A percentile compares a stretch with the other conserved stretches of the same genome.
Evolutionary conservation across 2,329 filamentous ascomycete genomes (phyloP).

Genomic region (Knoxdaviesia proteae): DNA sequence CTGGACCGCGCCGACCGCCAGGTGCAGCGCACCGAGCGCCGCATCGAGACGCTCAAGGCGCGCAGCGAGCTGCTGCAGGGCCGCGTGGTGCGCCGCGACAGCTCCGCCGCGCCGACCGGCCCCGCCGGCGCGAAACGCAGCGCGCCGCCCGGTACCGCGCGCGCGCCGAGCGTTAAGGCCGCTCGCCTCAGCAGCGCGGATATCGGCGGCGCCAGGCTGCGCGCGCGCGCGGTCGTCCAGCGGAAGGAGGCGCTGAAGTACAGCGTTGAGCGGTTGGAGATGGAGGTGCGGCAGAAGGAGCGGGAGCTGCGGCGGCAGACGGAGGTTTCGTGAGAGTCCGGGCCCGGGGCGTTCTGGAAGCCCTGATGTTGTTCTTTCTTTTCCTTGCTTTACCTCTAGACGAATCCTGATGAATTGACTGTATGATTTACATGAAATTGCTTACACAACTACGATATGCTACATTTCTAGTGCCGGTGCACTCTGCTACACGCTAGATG

Average conservation of each 20-base stretch:
- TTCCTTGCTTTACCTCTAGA: too few species aligned
- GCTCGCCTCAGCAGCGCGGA: too few species aligned
- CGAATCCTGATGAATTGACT: too few species aligned
- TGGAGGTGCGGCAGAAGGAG: slow-evolving; percentile 65
- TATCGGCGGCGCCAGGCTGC: slow-evolving; percentile 25
- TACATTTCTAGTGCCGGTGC: too few species aligned
- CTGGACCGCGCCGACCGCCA: slow-evolving; percentile 67
- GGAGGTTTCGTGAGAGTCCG: slow-evolving; percentile 11
- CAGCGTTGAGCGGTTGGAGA: slow-evolving; percentile 63
- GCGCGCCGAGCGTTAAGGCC: too few species aligned
- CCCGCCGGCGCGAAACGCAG: too few species aligned
- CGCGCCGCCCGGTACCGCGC: neutral
- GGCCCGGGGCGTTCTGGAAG: too few species aligned
- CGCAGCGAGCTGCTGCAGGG: slow-evolving; percentile 71
- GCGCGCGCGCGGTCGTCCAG: slow-evolving; percentile 44
- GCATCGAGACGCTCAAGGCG: slow-evolving; percentile 66
- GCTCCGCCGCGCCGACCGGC: slow-evolving; percentile 4
- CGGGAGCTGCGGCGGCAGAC: slow-evolving; percentile 32
- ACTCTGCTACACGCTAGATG: too few species aligned
- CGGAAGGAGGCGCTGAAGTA: slow-evolving; percentile 75
- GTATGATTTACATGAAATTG: too few species aligned
- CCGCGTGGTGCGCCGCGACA: slow-evolving; percentile 18
- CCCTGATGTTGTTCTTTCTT: too few species aligned
- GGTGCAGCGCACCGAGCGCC: slow-evolving; percentile 61
- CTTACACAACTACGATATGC: too few species aligned